Base-by-base conservation (phyloP, 1,284 basidiomycete species). In the Taiwanofungus camphoratus region DNA sequence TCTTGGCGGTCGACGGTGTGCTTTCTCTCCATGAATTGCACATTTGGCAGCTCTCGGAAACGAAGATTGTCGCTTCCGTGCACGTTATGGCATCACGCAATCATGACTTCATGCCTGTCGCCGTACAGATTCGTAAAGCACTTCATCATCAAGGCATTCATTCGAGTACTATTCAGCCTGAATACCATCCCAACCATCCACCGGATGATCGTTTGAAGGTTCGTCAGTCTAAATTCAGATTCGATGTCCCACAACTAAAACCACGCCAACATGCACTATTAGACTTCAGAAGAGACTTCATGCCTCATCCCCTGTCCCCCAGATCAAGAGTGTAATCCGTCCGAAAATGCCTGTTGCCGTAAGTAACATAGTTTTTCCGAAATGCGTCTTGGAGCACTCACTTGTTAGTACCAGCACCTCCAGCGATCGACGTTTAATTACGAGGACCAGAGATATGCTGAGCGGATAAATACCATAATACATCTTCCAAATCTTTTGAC, bases 141-240 rank as follows among this genome's bases (percentile, higher is more conserved):
- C 72, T 99, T 44, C 96, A 99, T 64, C 68, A 84, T 33, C 89
- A 90, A 57, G 94, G 94, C 29, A 93, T 99, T 49, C 96, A 99
- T 67, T 92, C 88, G 6, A 84, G 85, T 52, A 94, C 92, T 2
- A 93, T 95, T 50, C 92, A 91, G 56, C 87, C 87, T 3, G 87
- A 90, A 57, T 90, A 88, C 51, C 70, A 75, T 46, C 60, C 65
- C 45, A 59, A 55, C 22, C 52, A 64, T 11, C 56, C 65, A 11
- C 63, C 71, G 7, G 74, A 77, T 33, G 73, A 74, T 24, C 64
- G 65, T 50, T 49, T 75, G 60, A 70, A 47, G 69, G 78, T 58
- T 64, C 67, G 31, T 67, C 66, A 23, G n/a, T 32, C 74, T 74
- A 12, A 30, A 38, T 23, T 27, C 13, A 23, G 15, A 26, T 16